Base-by-base conservation (phyloP, 768 basidiomycete species). In the Mycena metata region DNA sequence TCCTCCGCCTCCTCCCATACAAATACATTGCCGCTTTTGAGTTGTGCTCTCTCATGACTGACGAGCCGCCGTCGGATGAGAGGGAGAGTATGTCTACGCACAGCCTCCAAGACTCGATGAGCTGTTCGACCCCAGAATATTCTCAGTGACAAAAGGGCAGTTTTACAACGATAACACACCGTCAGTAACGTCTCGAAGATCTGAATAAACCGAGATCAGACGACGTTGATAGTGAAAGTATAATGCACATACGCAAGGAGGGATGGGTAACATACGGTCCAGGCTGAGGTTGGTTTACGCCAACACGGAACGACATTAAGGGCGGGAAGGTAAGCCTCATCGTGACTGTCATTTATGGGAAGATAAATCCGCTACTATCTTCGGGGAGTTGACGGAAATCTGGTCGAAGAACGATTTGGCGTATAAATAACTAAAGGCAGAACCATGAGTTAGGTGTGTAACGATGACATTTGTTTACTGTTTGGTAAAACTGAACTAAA, bases 1-100 rank as follows among this genome's bases (percentile, higher is more conserved):
- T 86, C 86, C 70, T 91, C 92, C 5, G 91, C 91, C 76, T 94
- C 93, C 73, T 94, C 92, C 93, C 93, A 94, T 43, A 94, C 93
- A 72, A 93, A 94, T 46, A 94, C 86, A 67, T 93, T 91, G 2
- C 93, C 93, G 57, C 91, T 91, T 43, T 76, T 76, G 6, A 94
- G 82, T 46, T 90, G 87, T 39, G 92, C 91, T 49, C 92, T 83
- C 75, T 94, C 92, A 66, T 80, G 88, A 4, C 89, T 82, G 15
- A 89, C 85, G n/a, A 94, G 82, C 11, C 92, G 87, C 21, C 91
- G 87, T 66, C 85, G 90, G 68, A 93, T 88, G 59, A 94, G 81
- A 8, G 93, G 92, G 36, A 94, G 81, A 45, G 91, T 81, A 69
- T 88, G 88, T 54, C 87, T 84, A 33, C 92, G 85, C 57, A 93